Evolutionary conservation across 768 basidiomycete genomes (phyloP), one percentile per base, ranked within the genome.

Genomic region (Russula earlei): DNA sequence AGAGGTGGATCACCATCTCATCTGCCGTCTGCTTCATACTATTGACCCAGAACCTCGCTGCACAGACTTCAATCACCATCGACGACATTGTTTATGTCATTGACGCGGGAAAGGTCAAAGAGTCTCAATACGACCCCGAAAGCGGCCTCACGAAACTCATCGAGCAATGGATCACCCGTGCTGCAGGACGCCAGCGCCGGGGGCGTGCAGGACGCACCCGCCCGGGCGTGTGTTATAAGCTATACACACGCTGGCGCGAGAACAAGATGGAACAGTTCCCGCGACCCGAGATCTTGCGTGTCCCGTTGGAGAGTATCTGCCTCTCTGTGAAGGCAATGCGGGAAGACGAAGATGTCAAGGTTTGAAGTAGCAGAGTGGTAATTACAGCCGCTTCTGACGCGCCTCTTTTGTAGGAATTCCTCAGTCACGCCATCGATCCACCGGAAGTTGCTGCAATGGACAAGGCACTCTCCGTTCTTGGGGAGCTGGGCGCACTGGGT

Each of bases 201-300:
- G 94, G 94, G 56, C 81, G 94, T 65, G 93, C 94, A 1, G 94
- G 94, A 22, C 81, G 94, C 52, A 93, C 87, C 2, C 82, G 78
- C 56, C 81, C 85, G 0, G 91, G 89, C 0, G 68, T 80, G 53
- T 96, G 92, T 69, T 96, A 86, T 71, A 96, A 92, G 70, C 72
- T 96, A 4, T 96, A 87, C 67, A 91, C 89, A 0, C 75, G 79
- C 47, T 78, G 76, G 64, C 83, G 84, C 57, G 87, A 89, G 68
- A 71, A 74, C 40, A 77, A 75, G 40, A 83, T 93, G 85, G 72
- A 70, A 1, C 68, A 75, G 9, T 92, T 86, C 68, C 83, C 92
- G 6, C 72, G 84, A 0, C 94, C 94, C 0, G 94, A 97, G 69
- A 95, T 97, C 45, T 74, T 87, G 36, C 78, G 93, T 17, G 86